Evolutionary conservation across 2,329 filamentous ascomycete species (phyloP).

Genomic region (Colletotrichum tanaceti): DNA sequence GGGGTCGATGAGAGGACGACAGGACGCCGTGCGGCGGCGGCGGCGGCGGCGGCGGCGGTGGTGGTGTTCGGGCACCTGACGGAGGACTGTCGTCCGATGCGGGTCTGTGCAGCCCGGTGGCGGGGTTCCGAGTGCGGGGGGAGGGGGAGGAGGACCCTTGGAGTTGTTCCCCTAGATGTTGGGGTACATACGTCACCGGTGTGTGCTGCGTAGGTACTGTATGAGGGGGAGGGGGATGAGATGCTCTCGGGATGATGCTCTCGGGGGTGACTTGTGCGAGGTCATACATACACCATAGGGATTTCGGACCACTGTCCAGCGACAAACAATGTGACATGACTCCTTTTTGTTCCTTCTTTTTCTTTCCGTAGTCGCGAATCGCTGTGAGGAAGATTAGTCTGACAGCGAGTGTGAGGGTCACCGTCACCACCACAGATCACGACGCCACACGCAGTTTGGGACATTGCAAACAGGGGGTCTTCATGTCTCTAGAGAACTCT

Average conservation of each 20-base stretch:
- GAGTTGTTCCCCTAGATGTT: no score
- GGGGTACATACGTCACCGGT: slow-evolving; percentile 14
- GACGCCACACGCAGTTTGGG: no score
- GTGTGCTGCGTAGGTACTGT: no score
- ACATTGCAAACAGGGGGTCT: no score
- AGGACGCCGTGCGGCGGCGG: slow-evolving; percentile 25
- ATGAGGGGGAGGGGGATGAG: no score
- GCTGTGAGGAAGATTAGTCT: no score
- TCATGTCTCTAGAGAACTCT: neutral
- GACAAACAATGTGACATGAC: no score
- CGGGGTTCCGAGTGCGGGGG: slow-evolving; percentile 28
- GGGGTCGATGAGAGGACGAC: neutral
- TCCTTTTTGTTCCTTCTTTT: neutral
- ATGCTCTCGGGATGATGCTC: neutral
- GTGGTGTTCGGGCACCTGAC: neutral
- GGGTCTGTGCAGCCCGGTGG: slow-evolving; percentile 29
- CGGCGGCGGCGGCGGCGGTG: slow-evolving; percentile 10
- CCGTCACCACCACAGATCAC: no score
- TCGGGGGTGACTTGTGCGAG: no score
- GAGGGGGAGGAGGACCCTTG: neutral
- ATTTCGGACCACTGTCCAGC: neutral
- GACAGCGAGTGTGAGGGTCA: no score
- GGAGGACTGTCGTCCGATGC: slow-evolving; percentile 35
- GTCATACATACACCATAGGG: no score
- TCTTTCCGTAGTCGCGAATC: no score